A percentile compares a stretch with the other conserved stretches of the same genome.
These are phyloP conservation scores for Nakazawaea ambrosiae DNA, from an alignment of 805 yeast genomes.

Conservation along the genomic window DNA sequence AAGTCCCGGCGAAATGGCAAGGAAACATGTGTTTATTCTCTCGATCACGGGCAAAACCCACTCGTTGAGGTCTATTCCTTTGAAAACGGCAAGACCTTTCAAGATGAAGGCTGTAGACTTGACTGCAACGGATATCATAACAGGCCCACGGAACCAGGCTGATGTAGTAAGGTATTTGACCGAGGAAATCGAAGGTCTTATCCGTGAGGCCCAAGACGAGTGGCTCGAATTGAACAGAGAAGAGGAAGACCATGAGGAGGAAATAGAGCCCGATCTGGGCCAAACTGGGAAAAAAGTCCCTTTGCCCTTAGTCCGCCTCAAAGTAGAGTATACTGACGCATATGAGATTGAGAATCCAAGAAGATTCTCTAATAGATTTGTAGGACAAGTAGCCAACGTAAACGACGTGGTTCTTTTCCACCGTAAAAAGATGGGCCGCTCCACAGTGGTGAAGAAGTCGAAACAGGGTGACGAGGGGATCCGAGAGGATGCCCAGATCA, in stretches of 20 bases:
- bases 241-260: conserved; percentile 13
- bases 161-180: conserved; percentile 56
- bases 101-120: conserved; percentile 61
- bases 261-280: conserved; percentile 14
- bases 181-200: conserved; percentile 59
- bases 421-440: conserved; percentile 32
- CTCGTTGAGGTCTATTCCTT: conserved; percentile 49
- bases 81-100: conserved; percentile 78
- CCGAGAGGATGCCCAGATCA: conserved; percentile 23
- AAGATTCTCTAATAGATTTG: conserved; percentile 83
- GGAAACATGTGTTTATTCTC: conserved; percentile 68
- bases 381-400: conserved; percentile 86
- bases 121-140: conserved; percentile 44
- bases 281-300: conserved; percentile 34
- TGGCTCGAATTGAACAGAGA: conserved; percentile 30
- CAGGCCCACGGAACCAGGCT: conserved; percentile 53
- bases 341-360: conserved; percentile 89
- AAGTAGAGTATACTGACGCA: conserved; percentile 87
- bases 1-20: conserved; percentile 74
- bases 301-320: conserved; percentile 71
- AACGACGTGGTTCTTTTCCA: conserved; percentile 75
- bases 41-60: conserved; percentile 53
- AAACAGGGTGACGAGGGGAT: conserved; percentile 13
- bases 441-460: background rate
- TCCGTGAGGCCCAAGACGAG: conserved; percentile 46